A percentile compares a stretch with the other conserved stretches of the same genome.
phyloP scores from a whole-genome alignment of 2,329 filamentous ascomycete genomes.

The Fragosphaeria purpurea region DNA sequence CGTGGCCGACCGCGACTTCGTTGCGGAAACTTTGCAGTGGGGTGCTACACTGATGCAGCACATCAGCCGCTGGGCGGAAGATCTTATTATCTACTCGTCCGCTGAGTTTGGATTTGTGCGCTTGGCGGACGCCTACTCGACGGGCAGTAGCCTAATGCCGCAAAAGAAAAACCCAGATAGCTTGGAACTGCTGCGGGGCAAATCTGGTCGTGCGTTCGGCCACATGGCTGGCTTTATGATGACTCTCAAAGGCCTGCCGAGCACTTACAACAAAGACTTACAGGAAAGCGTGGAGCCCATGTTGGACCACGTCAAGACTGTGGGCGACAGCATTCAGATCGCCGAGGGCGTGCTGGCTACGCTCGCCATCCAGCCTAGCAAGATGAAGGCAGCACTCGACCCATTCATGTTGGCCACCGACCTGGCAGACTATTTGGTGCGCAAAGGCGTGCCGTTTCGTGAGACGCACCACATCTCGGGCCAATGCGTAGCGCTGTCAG shows the following conservation, averaged over 20 bases:
- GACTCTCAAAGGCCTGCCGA: conserved; percentile 61
- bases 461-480: conserved; percentile 78
- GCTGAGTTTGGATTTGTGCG: conserved; percentile 68
- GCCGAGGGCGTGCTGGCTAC: conserved; percentile 72
- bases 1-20: conserved; percentile 71
- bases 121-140: conserved; percentile 70
- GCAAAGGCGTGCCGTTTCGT: conserved; percentile 67
- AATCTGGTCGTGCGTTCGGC: conserved; percentile 66
- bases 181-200: conserved; percentile 62
- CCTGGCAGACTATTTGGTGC: conserved; percentile 56
- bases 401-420: conserved; percentile 76
- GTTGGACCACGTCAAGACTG: conserved; percentile 72
- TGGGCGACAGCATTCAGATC: conserved; percentile 72
- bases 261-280: conserved; percentile 86
- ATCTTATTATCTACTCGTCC: conserved; percentile 73
- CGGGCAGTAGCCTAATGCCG: conserved; percentile 66
- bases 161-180: conserved; percentile 79
- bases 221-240: conserved; percentile 74
- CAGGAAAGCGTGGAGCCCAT: conserved; percentile 82
- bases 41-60: conserved; percentile 68
- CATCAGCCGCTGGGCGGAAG: conserved; percentile 72
- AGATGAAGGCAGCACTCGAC: conserved; percentile 69
- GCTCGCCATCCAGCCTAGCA: conserved; percentile 56
- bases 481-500: conserved; percentile 61
- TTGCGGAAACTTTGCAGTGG: conserved; percentile 75